Percentiles rank a stretch among this genome's conserved stretches.
These are phyloP conservation scores for Diaporthe ampelina DNA, from an alignment of 2,329 filamentous ascomycete species.

Conservation along the genomic window DNA sequence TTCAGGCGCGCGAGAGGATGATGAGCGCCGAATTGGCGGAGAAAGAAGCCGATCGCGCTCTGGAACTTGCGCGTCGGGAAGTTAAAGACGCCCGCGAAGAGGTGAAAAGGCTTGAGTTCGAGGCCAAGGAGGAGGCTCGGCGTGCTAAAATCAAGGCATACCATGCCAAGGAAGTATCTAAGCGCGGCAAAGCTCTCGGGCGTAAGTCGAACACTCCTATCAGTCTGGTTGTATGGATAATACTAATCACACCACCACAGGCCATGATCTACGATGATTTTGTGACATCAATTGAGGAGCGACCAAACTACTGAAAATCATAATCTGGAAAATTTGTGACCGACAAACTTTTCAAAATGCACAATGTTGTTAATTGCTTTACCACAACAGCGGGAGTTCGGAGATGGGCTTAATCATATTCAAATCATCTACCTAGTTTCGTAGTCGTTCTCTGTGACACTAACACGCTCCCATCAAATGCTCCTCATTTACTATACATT, in stretches of 20 bases:
- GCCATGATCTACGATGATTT: conserved; percentile 30
- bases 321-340: background rate
- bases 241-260: conserved; percentile 13
- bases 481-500: background rate
- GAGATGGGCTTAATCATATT: background rate
- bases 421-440: background rate
- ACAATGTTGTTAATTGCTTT: background rate
- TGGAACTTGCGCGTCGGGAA: conserved; percentile 66
- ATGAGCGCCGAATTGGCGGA: conserved; percentile 74
- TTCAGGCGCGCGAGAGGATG: too few relatives aligned
- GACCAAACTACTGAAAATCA: background rate
- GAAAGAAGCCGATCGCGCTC: conserved; percentile 73
- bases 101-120: conserved; percentile 73
- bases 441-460: background rate
- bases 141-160: conserved; percentile 77
- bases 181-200: conserved; percentile 78
- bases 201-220: conserved; percentile 61
- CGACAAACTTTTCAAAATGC: background rate
- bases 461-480: too few relatives aligned
- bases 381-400: background rate
- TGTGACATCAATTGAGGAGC: background rate
- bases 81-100: conserved; percentile 75
- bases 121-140: conserved; percentile 75
- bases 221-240: too few relatives aligned
- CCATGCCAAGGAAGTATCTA: conserved; percentile 75